Conservation (phyloP, 257 asterid genomes). For the Cynanchum wilfordii region DNA sequence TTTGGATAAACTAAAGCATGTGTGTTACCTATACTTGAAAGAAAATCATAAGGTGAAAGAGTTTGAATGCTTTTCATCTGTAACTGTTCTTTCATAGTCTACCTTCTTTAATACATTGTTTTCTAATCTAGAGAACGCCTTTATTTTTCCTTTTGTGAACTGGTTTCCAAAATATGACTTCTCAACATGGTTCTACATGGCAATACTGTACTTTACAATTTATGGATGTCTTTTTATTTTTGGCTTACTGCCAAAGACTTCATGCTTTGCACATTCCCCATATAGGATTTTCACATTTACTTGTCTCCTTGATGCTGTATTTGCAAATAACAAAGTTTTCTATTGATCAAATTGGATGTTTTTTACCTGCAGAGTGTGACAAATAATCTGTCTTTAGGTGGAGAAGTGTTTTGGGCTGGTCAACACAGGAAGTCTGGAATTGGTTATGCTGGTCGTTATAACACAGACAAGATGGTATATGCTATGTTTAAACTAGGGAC, state of each 20-base stretch:
- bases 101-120: not conserved
- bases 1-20: not conserved
- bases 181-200: not conserved
- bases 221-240: not conserved
- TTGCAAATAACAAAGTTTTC: not conserved
- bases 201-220: not conserved
- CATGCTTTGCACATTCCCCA: not conserved
- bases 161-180: not conserved
- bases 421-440: constrained; percentile 88
- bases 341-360: not conserved
- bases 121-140: not conserved
- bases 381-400: constrained; percentile 72
- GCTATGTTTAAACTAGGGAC: not conserved
- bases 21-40: not conserved
- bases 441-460: constrained; percentile 91
- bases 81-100: not conserved
- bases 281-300: not conserved
- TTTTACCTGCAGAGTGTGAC: constrained; percentile 64
- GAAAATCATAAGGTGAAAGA: not conserved
- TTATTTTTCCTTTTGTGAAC: not conserved
- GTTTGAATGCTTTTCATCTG: not conserved
- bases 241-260: not conserved
- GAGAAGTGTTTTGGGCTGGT: constrained; percentile 97
- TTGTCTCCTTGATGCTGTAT: not conserved
- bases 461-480: constrained; percentile 81